Evolutionary conservation across 208 protist species (phyloP), one percentile per base, ranked within the genome.

Genomic region (Trypanosoma vivax): DNA sequence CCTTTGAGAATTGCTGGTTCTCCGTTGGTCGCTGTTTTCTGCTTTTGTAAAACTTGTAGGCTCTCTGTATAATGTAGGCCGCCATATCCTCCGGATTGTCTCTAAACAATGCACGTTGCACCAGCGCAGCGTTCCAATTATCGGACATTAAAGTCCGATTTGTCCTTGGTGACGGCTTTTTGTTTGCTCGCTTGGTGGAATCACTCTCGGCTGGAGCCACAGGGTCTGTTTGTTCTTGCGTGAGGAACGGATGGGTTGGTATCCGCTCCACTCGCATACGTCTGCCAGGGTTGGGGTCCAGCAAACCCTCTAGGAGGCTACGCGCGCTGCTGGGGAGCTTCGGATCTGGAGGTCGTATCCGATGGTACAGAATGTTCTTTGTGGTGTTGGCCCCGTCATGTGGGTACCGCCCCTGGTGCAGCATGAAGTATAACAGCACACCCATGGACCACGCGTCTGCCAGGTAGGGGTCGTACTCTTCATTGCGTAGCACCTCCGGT

Each of bases 351-450:
- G 66, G 71, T 2, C 87, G 79, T 1, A 83, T 53, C 41, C 76
- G 73, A 18, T 81, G 38, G 34, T 89, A 79, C 5, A 84, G 40
- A 49, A 94, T 87, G 60, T 94, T 77, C 23, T 82, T 79, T n/a
- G 79, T 70, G 30, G 83, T 91, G 60, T 88, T 94, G 37, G 87
- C 87, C 19, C 87, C 79, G 56, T 94, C 87, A 71, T 88, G 78
- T 3, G 87, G 87, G 62, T 94, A 94, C 40, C 69, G 71, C 41
- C 81, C 85, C 16, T 67, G 70, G 58, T 90, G 81, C 7, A 94
- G 69, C 83, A 94, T 88, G 48, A 91, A 94, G 50, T 88, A 94
- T 7, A 94, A 40, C 53, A 90, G 50, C 23, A 94, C 78, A 10
- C 87, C 87, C 30, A 90, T 70, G 1, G 78, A 79, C 87, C 87